Percentiles rank a stretch among this genome's conserved stretches.
These are phyloP conservation scores for Dillenia turbinata DNA, from an alignment of 164 flowering plant species.

Conservation along the genomic window DNA sequence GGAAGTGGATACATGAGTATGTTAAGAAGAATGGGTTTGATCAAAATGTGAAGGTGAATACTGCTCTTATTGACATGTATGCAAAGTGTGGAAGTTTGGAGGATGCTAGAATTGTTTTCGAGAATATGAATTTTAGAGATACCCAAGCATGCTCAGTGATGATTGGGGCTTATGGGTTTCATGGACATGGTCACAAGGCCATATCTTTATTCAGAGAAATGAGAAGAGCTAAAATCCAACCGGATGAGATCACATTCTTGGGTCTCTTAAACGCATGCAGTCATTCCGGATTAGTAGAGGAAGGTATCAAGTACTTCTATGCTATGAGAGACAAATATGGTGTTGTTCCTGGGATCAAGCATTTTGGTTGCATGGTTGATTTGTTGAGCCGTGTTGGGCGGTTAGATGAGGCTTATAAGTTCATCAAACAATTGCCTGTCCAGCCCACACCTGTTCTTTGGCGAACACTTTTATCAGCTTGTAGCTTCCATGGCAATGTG, in stretches of 20 bases:
- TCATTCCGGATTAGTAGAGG: slow-evolving; percentile 54
- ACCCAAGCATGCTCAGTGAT: slow-evolving; percentile 71
- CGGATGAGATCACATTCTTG: slow-evolving; percentile 64
- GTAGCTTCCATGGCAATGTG: slow-evolving; percentile 49
- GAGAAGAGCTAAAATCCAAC: slow-evolving; percentile 31
- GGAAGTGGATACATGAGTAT: slow-evolving; percentile 71
- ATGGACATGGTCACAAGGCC: slow-evolving; percentile 51
- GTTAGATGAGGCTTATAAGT: slow-evolving; percentile 52
- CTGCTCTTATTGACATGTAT: slow-evolving; percentile 75
- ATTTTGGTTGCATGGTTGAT: slow-evolving; percentile 77
- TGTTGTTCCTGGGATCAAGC: slow-evolving; percentile 53
- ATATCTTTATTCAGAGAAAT: slow-evolving; percentile 51
- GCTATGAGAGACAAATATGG: slow-evolving; percentile 43
- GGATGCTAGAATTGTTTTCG: slow-evolving; percentile 50
- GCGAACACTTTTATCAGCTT: slow-evolving; percentile 68
- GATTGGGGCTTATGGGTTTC: slow-evolving; percentile 62
- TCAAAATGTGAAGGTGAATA: slow-evolving; percentile 53
- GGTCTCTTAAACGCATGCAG: slow-evolving; percentile 63
- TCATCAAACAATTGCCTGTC: slow-evolving; percentile 48
- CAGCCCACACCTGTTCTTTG: slow-evolving; percentile 63
- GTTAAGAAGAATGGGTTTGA: slow-evolving; percentile 48
- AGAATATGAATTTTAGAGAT: slow-evolving; percentile 41
- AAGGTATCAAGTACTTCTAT: slow-evolving; percentile 46
- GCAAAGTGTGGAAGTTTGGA: slow-evolving; percentile 75
- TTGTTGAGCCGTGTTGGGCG: slow-evolving; percentile 59